Base-by-base conservation (phyloP, 148 eudicot species). In the Amaranthus hypochondriacus region DNA sequence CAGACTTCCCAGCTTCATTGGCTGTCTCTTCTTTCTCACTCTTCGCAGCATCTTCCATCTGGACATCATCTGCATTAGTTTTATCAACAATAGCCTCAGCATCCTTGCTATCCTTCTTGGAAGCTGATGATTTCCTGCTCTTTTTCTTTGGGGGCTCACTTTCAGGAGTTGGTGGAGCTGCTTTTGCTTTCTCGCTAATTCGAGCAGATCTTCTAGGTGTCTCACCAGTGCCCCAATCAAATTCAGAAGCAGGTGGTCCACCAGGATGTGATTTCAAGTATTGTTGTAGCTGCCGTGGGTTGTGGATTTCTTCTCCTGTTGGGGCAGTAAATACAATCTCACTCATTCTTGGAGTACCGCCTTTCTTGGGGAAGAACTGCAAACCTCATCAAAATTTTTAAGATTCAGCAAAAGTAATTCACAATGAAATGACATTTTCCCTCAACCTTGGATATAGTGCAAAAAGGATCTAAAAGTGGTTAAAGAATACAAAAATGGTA, bases 171-270 rank as follows among this genome's bases (percentile, higher is more conserved):
- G 87, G 62, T 3, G 87, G 80, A 51, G 79, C 60, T 50, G 81
- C 75, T 82, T 90, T 93, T 54, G 76, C 82, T 80, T 90, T 93
- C 88, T 82, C 89, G 66, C 90, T 93, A 69, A 93, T 87, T 65
- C 98, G 81, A 62, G 96, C 74, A 4, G 98, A 93, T 77, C 98
- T 86, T 83, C 98, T 84, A 59, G 94, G 96, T 28, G 90, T 90
- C 77, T 93, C 96, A 51, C 96, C 96, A 3, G 88, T 85, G 71
- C 92, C 86, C 98, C 98, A 93, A 70, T 89, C 96, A 81, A 93
- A 93, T 73, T 93, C 98, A 0, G 89, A 79, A 56, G 79, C 49
- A 48, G 87, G 72, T 8, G 98, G 96, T 48, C 92, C 89, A 21
- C 92, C 90, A 42, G 98, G 89, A 65, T 93, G 86, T 42, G 94